Conservation (phyloP, 192 early-diverging fungal species). For the Coemansia reversa region DNA sequence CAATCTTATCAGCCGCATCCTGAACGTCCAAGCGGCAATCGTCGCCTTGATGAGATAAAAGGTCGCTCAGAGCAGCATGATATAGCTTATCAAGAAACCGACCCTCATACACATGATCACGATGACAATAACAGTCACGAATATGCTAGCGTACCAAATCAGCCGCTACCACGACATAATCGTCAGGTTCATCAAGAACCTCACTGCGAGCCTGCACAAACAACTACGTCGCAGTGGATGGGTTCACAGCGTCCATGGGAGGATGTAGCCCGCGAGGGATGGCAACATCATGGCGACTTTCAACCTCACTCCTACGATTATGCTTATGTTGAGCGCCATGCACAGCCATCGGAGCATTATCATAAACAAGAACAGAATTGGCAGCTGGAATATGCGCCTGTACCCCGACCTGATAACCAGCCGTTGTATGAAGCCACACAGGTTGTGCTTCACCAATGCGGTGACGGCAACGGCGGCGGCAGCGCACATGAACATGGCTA, state of each 20-base stretch:
- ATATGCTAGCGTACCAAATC: not conserved
- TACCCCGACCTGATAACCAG: conserved; percentile 29
- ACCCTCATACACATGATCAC: not conserved
- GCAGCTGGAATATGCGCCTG: conserved; percentile 17
- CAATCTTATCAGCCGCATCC: not conserved
- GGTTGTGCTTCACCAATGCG: conserved; percentile 39
- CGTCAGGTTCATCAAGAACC: not conserved
- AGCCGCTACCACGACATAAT: not conserved
- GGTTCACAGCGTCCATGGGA: conserved; percentile 59
- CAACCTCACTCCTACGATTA: conserved; percentile 54
- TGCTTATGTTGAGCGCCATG: conserved; percentile 52
- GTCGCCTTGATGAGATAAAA: not conserved
- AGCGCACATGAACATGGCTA: conserved; percentile 1
- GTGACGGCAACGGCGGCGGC: conserved; percentile 1
- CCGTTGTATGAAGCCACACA: conserved; percentile 51
- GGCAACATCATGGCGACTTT: conserved; percentile 53
- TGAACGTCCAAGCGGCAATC: not conserved
- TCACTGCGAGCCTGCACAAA: not conserved
- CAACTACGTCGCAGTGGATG: conserved; percentile 42
- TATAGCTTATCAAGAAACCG: no score
- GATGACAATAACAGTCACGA: not conserved
- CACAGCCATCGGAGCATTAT: not conserved
- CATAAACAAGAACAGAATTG: conserved; percentile 6
- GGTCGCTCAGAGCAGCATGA: no score
- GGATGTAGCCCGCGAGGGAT: conserved; percentile 57